Base-by-base conservation (phyloP, 2,329 filamentous ascomycete genomes). In the Nectriaceae sp. region DNA sequence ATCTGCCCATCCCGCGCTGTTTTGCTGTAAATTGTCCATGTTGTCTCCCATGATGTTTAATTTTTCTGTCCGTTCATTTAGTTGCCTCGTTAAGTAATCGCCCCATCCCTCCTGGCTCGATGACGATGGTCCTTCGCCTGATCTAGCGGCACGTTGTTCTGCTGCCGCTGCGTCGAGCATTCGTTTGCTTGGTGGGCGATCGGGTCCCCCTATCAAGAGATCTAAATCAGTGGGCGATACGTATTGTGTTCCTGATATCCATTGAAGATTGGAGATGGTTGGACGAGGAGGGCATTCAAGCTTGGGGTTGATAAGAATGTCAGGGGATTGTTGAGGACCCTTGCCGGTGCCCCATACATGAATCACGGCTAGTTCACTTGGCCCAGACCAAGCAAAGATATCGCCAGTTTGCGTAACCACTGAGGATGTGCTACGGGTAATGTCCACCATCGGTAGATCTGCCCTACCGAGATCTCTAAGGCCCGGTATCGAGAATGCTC, bases 191-290 rank as follows among this genome's bases (percentile, higher is more conserved):
- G 90, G 87, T 3, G 93, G 94, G 3, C 94, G 83, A 62, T 94
- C 88, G 2, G 91, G 86, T 0, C 93, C 93, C 42, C 93, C 90
- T 50, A 99, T 94, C 2, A 99, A 75, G 2, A 96, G 72, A 63
- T 97, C 94, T 63, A 99, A 84, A 62, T 99, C 94, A 2, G 85
- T 78, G 0, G 90, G 87, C 2, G 90, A 90, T 39, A 99, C 81
- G 60, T 95, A 88, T 69, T 97, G 93, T 1, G 93, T 97, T 4
- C 94, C 94, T 0, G 91, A 88, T 44, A 99, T 90, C 94, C 94
- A 99, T 70, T 97, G 91, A 31, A 99, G 71, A 62, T 95, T 96
- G 18, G 89, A 95, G 51, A 99, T 99, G 0, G 91, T 96, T 1
- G 94, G 94, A 2, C 94, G 84, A 11, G 90, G 79, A 2, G 92